phyloP scores from a whole-genome alignment of 768 basidiomycete genomes.

The Naganishia vaughanmartiniae region DNA sequence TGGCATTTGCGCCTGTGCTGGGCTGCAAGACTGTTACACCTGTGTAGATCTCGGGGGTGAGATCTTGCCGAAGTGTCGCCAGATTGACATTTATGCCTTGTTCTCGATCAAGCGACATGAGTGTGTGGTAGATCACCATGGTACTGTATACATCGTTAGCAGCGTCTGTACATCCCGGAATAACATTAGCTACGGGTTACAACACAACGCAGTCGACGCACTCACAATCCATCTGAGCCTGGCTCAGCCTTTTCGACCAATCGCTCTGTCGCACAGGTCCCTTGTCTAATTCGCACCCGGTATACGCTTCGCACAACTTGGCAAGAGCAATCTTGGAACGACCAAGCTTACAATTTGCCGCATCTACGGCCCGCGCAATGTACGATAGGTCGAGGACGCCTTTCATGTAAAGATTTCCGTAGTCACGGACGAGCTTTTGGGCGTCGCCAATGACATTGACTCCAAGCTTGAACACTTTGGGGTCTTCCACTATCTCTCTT shows the following conservation, averaged over 20 bases:
- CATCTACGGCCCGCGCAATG: conserved; percentile 46
- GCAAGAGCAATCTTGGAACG: conserved; percentile 39
- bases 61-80: neutral
- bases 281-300: conserved; percentile 40
- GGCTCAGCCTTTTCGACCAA: conserved; percentile 38
- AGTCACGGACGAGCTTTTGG: conserved; percentile 45
- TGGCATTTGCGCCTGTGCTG: conserved; percentile 2
- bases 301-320: conserved; percentile 38
- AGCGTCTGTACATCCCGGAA: conserved; percentile 36
- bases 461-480: conserved; percentile 39
- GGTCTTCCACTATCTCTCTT: conserved; percentile 35
- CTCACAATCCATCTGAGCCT: conserved; percentile 45
- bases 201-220: neutral
- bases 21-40: neutral
- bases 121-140: conserved; percentile 36
- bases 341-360: conserved; percentile 41
- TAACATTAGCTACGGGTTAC: too few species aligned
- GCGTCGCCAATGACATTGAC: conserved; percentile 45
- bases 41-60: neutral
- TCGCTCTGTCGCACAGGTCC: conserved; percentile 38
- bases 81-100: conserved; percentile 13
- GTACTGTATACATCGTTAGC: conserved; percentile 47
- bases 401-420: conserved; percentile 34
- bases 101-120: conserved; percentile 33
- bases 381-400: conserved; percentile 42